These are phyloP conservation scores for Colletotrichum falcatum DNA, from an alignment of 2,329 filamentous ascomycete genomes.

Conservation along the genomic window DNA sequence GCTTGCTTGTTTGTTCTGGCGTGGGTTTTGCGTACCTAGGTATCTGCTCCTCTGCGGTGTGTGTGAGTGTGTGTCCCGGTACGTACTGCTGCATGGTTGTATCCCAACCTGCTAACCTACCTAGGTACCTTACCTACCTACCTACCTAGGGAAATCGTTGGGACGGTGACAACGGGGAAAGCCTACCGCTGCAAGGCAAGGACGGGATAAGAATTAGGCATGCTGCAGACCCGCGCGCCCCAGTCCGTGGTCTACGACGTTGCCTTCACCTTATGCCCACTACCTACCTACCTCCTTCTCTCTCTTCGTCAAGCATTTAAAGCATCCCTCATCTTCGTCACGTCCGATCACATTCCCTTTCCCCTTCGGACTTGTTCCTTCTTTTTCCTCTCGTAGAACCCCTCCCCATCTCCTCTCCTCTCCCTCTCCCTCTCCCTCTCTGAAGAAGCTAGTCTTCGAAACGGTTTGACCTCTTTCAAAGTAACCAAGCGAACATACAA, in stretches of 20 bases:
- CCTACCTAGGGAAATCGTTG: background rate
- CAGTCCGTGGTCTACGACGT: slow-evolving; percentile 28
- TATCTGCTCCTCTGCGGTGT: background rate
- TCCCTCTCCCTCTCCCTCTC: background rate
- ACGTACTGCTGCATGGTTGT: background rate
- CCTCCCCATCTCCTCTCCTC: slow-evolving; percentile 7
- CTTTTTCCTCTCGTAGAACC: slow-evolving; percentile 13
- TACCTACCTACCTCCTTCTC: background rate
- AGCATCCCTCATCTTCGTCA: slow-evolving; percentile 29
- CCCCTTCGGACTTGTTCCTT: slow-evolving; percentile 18
- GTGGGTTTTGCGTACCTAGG: slow-evolving; percentile 8
- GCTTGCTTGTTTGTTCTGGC: background rate
- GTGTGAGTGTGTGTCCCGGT: background rate
- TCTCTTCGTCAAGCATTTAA: slow-evolving; percentile 18
- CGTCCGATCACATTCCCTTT: slow-evolving; percentile 23
- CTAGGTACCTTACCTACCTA: background rate
- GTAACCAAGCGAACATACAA: background rate
- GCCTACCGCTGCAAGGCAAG: slow-evolving; percentile 25
- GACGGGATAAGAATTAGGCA: slow-evolving; percentile 7
- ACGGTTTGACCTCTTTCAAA: slow-evolving; percentile 2
- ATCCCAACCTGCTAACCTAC: too few relatives aligned
- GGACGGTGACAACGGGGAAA: slow-evolving; percentile 17
- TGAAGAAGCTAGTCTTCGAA: slow-evolving; percentile 29
- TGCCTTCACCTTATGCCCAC: slow-evolving; percentile 34
- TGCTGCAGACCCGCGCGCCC: background rate